phyloP scores from a whole-genome alignment of 441 rosid genomes.

The Raphanus hybrid region DNA sequence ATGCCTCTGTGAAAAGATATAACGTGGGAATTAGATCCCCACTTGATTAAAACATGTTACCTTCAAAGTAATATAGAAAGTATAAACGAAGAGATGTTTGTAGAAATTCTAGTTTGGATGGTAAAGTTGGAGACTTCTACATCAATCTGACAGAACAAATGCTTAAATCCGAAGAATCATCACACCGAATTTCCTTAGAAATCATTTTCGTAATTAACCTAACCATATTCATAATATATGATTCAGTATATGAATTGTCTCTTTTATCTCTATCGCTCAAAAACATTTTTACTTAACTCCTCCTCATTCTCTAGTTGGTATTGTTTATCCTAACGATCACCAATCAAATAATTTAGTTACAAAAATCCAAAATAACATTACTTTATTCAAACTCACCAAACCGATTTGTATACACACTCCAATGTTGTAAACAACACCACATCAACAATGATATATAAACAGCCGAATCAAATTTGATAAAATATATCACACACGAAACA shows the following conservation, averaged over 20 bases:
- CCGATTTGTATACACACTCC: neutral
- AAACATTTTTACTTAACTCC: neutral
- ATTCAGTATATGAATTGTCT: neutral
- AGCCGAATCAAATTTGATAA: conserved; percentile 24
- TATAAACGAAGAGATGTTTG: neutral
- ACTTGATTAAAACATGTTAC: conserved; percentile 36
- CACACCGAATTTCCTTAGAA: conserved; percentile 9
- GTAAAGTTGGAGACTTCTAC: conserved; percentile 10
- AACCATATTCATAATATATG: neutral
- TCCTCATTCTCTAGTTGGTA: neutral
- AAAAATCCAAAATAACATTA: neutral
- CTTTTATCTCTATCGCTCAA: neutral
- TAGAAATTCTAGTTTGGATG: conserved; percentile 19
- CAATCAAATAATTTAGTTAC: conserved; percentile 8
- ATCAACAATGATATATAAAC: conserved; percentile 22
- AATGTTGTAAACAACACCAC: conserved; percentile 23
- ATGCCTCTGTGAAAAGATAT: conserved; percentile 30
- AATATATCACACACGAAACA: conserved; percentile 16
- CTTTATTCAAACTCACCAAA: conserved; percentile 27
- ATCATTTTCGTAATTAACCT: no score
- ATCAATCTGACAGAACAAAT: conserved; percentile 20
- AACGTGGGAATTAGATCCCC: conserved; percentile 33
- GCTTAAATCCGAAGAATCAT: conserved; percentile 9
- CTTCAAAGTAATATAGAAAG: neutral
- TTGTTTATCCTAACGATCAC: conserved; percentile 2